These are phyloP conservation scores for Trametes coccinea DNA, from an alignment of 768 basidiomycete species.

Conservation along the genomic window DNA sequence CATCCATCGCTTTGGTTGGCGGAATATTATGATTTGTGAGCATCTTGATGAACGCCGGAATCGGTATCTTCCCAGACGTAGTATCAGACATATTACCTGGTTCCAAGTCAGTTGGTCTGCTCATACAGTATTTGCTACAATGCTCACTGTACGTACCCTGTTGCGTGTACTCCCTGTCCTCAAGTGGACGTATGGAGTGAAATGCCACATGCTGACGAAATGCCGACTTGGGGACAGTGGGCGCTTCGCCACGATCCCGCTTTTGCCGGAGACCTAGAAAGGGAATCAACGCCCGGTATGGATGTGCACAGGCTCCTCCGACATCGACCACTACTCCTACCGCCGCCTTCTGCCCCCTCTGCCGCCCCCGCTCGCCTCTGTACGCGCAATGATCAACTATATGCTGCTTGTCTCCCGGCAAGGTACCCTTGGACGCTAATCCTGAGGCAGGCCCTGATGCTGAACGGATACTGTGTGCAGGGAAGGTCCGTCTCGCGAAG, in stretches of 20 bases:
- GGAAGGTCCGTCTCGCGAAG: slow-evolving; percentile 92
- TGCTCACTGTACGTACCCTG: no score
- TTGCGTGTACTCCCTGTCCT: no score
- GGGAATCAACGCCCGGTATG: slow-evolving; percentile 17
- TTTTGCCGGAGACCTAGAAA: slow-evolving; percentile 12
- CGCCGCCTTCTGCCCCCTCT: neutral
- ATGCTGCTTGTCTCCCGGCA: slow-evolving; percentile 92
- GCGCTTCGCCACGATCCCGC: slow-evolving; percentile 4
- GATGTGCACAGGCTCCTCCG: neutral
- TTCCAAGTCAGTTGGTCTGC: no score
- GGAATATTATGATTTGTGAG: slow-evolving; percentile 58
- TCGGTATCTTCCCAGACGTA: slow-evolving; percentile 49
- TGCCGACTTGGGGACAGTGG: neutral
- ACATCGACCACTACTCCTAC: neutral
- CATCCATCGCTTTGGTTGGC: slow-evolving; percentile 64
- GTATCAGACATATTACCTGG: slow-evolving; percentile 20
- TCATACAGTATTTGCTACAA: no score
- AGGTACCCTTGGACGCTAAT: slow-evolving; percentile 47
- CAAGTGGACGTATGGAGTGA: no score
- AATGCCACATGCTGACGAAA: slow-evolving; percentile 2
- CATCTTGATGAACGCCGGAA: slow-evolving; percentile 68
- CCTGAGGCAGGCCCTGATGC: slow-evolving; percentile 20
- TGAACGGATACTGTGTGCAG: slow-evolving; percentile 39
- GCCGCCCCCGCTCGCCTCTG: neutral
- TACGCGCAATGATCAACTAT: slow-evolving; percentile 76